A percentile compares a stretch with the other conserved stretches of the same genome.
Evolutionary conservation across 306 rosid species (phyloP).

Genomic region (Casuarina equisetifolia): DNA sequence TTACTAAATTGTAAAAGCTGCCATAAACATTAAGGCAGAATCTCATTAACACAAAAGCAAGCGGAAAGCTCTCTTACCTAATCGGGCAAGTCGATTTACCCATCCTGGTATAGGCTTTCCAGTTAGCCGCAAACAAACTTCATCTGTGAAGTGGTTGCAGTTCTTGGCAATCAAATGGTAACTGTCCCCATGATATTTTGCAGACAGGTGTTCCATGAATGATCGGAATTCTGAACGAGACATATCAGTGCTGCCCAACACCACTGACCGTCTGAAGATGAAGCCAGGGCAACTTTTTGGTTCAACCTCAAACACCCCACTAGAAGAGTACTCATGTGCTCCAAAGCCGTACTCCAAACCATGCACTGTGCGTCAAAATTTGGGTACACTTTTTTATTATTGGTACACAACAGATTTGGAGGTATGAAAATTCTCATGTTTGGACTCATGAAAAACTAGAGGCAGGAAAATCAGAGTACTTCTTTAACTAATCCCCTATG

Average conservation of each 20-base stretch:
- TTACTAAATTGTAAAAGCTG: background rate
- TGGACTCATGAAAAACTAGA: background rate
- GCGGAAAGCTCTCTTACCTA: conserved; percentile 59
- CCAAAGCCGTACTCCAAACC: conserved; percentile 89
- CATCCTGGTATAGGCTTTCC: conserved; percentile 93
- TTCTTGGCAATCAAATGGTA: conserved; percentile 93
- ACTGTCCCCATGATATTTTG: conserved; percentile 85
- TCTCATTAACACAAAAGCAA: conserved; percentile 11
- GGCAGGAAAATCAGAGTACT: background rate
- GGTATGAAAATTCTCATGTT: background rate
- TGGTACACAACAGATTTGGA: conserved; percentile 20
- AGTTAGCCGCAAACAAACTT: conserved; percentile 76
- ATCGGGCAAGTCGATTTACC: conserved; percentile 92
- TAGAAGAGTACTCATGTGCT: conserved; percentile 83
- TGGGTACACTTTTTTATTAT: conserved; percentile 28
- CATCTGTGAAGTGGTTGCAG: conserved; percentile 93
- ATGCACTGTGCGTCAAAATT: conserved; percentile 57
- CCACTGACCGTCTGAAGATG: conserved; percentile 75
- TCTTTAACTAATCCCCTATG: background rate
- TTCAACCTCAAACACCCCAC: conserved; percentile 97
- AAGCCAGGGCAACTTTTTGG: conserved; percentile 96
- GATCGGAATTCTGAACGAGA: conserved; percentile 66
- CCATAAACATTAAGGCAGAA: background rate
- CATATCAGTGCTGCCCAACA: conserved; percentile 83
- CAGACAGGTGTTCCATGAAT: conserved; percentile 76